Evolutionary conservation across 2,329 filamentous ascomycete genomes (phyloP), one percentile per base, ranked within the genome.

Genomic region (Pseudopithomyces maydicus): DNA sequence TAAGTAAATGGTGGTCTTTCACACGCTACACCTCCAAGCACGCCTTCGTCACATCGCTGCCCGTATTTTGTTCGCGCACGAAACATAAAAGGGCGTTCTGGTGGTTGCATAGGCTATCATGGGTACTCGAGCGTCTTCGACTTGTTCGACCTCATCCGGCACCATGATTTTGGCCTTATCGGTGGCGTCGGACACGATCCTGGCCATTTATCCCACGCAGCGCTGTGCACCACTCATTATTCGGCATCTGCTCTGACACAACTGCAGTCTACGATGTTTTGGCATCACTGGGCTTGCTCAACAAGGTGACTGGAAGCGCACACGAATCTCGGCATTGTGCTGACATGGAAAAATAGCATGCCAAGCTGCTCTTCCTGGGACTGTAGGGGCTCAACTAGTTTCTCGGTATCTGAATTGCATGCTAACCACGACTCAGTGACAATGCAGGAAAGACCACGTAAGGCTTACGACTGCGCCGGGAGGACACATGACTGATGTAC

Each of bases 401-500:
- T 32, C 36, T 23, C 22, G 11, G 2, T 26, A 7, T 20, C 32
- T 32, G 22, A 49, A 14, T 38, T 45, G 23, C 20, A 57, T 33
- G 55, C 66, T 70, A 56, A 72, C 45, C 90, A 95, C 77, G 94
- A 95, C 81, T 90, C 91, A 58, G 92, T 61, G 92, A 96, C 78
- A 96, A 96, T 82, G 92, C 92, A 49, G 92, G 92, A 80, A 97
- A 97, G 85, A 97, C 92, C 52, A 96, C 92, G 92, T 81, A 96
- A 96, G 85, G 22, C 64, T 56, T 47, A 47, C 52, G 20, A 47
- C 12, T 14, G 32, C 19, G 32, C 32, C 41, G 22, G 29, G 29
- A 52, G 45, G 52, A 50, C 45, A 43, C 32, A 43, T 23, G 32
- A 20, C 57, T 69, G 36, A 68, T 45, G 39, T 26, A 17, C 26